Base-by-base conservation (phyloP, 345 rosid genomes). In the Salix exigua region DNA sequence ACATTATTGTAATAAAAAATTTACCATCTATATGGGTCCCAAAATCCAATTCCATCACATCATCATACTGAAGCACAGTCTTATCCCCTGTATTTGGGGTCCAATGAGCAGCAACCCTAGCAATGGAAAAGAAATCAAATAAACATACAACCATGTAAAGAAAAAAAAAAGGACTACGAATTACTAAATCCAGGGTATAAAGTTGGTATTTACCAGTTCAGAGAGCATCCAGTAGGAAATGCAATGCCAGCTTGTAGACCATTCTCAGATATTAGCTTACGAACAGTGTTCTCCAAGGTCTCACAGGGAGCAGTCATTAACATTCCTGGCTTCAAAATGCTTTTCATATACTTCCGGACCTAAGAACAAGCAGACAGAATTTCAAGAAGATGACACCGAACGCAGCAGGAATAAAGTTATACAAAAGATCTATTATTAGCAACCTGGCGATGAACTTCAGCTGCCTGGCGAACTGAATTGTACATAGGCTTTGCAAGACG, bases 401-500 rank as follows among this genome's bases (percentile, higher is more conserved):
- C 6, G 4, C 4, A 10, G 68, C 5, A 70, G 62, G n/a, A 74
- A 23, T 2, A 65, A 26, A 31, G 48, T 26, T 2, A 8, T 5
- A 58, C 7, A 58, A 6, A 78, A 48, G 42, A 70, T 44, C 21
- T 53, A 64, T 40, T 11, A 44, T 40, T 11, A 44, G 61, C 70
- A 79, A 96, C 98, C 97, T 93, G 98, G 53, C 97, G 94, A 87
- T 96, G 99, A 78, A 93, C 98, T 90, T 93, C 99, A 16, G 99
- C 99, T 37, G 98, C 99, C 74, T 87, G 98, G 33, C 94, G 98
- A 75, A 91, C 91, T 53, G 98, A 92, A 85, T 90, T 94, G 74
- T 94, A 91, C n/a, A 85, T 86, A 48, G 97, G 98, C 76, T 90
- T 92, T 77, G 91, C 84, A 73, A 88, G 87, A 71, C 96, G 97